A percentile compares a stretch with the other conserved stretches of the same genome.
Conservation (phyloP, 306 rosid genomes). For the Neltuma alba region DNA sequence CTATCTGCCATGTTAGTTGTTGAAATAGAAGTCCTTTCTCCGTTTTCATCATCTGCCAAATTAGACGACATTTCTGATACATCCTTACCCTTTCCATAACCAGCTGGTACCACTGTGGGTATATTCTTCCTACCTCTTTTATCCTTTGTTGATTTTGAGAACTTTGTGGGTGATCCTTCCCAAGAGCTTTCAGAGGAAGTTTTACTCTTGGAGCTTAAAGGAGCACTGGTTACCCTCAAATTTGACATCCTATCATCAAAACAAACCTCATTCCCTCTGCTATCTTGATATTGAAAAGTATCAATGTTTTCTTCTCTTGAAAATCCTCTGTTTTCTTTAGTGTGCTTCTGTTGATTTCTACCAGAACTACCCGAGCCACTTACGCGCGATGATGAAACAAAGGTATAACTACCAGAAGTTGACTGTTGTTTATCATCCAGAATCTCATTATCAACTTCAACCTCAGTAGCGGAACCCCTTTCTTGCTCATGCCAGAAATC, state of each 20-base stretch:
- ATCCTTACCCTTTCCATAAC: conserved; percentile 55
- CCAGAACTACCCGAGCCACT: conserved; percentile 46
- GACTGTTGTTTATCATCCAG: conserved; percentile 69
- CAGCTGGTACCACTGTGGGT: conserved; percentile 45
- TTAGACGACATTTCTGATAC: conserved; percentile 61
- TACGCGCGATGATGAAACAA: conserved; percentile 42
- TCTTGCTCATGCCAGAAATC: conserved; percentile 78
- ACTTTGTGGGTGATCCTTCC: conserved; percentile 69
- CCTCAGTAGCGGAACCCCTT: conserved; percentile 49
- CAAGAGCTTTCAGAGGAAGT: conserved; percentile 72
- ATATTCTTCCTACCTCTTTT: conserved; percentile 58
- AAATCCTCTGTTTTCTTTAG: conserved; percentile 52
- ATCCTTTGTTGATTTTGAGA: conserved; percentile 63
- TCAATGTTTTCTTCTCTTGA: conserved; percentile 47
- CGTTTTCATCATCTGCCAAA: conserved; percentile 55
- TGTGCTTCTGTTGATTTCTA: conserved; percentile 44
- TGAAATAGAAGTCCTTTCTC: conserved; percentile 49
- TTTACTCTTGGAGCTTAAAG: conserved; percentile 57
- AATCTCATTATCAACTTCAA: conserved; percentile 61
- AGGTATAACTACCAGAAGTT: conserved; percentile 57
- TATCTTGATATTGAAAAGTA: conserved; percentile 58
- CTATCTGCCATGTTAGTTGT: conserved; percentile 55
- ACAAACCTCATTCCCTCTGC: conserved; percentile 53
- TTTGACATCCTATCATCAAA: conserved; percentile 52
- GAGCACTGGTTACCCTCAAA: conserved; percentile 43